Base-by-base conservation (phyloP, 1,139 yeast genomes). In the Pichia sp. region DNA sequence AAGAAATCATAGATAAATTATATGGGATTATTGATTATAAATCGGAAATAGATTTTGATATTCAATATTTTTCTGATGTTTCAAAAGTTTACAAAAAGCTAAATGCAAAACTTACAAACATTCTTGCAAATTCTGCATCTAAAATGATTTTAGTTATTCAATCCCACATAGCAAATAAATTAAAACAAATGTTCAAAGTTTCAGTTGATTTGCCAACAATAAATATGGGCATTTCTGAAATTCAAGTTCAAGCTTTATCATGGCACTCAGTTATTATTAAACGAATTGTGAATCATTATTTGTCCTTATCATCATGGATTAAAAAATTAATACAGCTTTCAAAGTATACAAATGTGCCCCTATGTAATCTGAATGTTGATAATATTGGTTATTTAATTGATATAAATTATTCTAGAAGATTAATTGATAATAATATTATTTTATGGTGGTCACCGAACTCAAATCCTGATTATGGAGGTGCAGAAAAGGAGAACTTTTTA, bases 361-460 rank as follows among this genome's bases (percentile, higher is more conserved):
- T 92, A 36, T 87, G 97, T 61, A 92, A 92, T 58, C 65, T 92
- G 52, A 82, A 80, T 50, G 71, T 80, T 22, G 94, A 86, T 48
- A 86, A 87, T 54, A 72, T 82, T 61, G 82, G 87, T 0, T 86
- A 78, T 55, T 67, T 89, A 56, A 84, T 92, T 52, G 99, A 92
- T 65, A 74, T 92, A 36, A 80, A 80, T 48, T 92, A 87, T 63
- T 95, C 97, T 0, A 73, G 98, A 58, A 74, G 82, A 46, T 71
- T 92, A 45, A 70, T 71, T 30, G 72, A 76, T 34, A 76, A 78
- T 42, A 79, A 81, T 52, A 76, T 87, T 42, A 83, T 90, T 3
- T 66, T 92, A 39, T 94, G 98, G 98, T 90, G 98, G 97, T 86
- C 96, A 0, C 76, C 80, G 3, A 73, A 73, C 32, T 87, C 95